These are phyloP conservation scores for Hemisphaericaspora lyxosophila DNA, from an alignment of 1,139 yeast species.

Conservation along the genomic window DNA sequence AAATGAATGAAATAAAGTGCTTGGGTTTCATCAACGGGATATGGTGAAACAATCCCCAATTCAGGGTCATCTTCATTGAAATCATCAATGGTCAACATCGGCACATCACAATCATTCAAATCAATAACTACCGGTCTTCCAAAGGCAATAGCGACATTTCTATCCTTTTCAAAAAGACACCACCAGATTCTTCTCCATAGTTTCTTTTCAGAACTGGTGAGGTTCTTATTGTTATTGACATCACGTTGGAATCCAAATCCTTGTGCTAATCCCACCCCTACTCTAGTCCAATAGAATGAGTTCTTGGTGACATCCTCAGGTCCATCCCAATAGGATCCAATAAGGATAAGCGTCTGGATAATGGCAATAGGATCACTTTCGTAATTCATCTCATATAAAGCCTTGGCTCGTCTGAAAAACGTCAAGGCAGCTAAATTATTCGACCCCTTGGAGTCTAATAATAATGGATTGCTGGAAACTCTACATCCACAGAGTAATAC, in stretches of 20 bases:
- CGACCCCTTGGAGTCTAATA: slow-evolving; percentile 58
- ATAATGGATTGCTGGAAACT: slow-evolving; percentile 55
- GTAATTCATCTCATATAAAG: slow-evolving; percentile 69
- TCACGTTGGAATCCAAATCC: slow-evolving; percentile 77
- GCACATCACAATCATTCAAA: slow-evolving; percentile 75
- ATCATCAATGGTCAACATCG: slow-evolving; percentile 67
- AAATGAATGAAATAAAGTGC: slow-evolving; percentile 61
- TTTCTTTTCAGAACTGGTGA: slow-evolving; percentile 46
- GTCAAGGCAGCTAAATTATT: slow-evolving; percentile 60
- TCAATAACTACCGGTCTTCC: slow-evolving; percentile 74
- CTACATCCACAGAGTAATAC: slow-evolving; percentile 71
- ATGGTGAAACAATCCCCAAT: slow-evolving; percentile 34
- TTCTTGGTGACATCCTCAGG: slow-evolving; percentile 76
- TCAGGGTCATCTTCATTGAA: slow-evolving; percentile 56
- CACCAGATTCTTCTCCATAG: slow-evolving; percentile 78
- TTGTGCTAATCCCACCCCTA: slow-evolving; percentile 73
- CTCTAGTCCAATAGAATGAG: slow-evolving; percentile 75
- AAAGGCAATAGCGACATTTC: slow-evolving; percentile 71
- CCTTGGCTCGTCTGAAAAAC: slow-evolving; percentile 75
- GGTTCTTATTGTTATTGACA: slow-evolving; percentile 32
- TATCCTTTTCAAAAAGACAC: slow-evolving; percentile 72
- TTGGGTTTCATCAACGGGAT: slow-evolving; percentile 48
- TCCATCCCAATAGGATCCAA: slow-evolving; percentile 76
- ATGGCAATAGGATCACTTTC: slow-evolving; percentile 70
- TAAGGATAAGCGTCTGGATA: slow-evolving; percentile 62